Evolutionary conservation across 2,329 filamentous ascomycete genomes (phyloP), one percentile per base, ranked within the genome.

Genomic region (Daldinia sp.): DNA sequence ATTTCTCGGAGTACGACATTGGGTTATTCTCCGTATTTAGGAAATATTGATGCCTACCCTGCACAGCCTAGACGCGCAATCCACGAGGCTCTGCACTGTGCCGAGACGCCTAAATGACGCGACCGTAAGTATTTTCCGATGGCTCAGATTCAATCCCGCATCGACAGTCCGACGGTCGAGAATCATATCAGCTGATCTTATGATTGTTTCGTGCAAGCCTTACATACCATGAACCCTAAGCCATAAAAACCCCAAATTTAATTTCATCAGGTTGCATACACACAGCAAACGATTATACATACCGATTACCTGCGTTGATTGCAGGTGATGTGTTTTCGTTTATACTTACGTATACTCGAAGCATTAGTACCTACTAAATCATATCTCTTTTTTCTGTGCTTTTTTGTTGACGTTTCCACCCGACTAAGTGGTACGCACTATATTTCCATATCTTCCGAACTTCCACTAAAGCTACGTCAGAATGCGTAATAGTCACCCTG

Each of bases 51-150:
- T 71, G 68, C 70, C 70, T 70, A 30, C 44, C 4, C 26, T 62
- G 54, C 61, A 61, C 64, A 67, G 64, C 61, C 63, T 10, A 60
- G 69, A 74, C 73, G 66, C 72, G 73, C 73, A 75, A 74, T 73
- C 69, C 60, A 57, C 33, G 67, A 68, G 72, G 73, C 73, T 70
- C 63, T 74, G 73, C 69, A 63, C 61, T 46, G 65, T 67, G 68
- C 68, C 70, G 62, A 71, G 65, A 69, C 62, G 46, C 51, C 63
- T 56, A 65, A 66, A 68, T 70, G 68, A 72, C 63, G 63, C 68
- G 60, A 69, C 69, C 57, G 46, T 26, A 53, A 39, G 51, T 71
- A 71, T 66, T 71, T 63, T 58, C 69, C 60, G 63, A 67, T 41
- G 39, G 39, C 41, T 69, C 60, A 63, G 60, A 66, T 71, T 51